Conservation (phyloP, 2,329 filamentous ascomycete genomes). For the Alternaria ethzedia region DNA sequence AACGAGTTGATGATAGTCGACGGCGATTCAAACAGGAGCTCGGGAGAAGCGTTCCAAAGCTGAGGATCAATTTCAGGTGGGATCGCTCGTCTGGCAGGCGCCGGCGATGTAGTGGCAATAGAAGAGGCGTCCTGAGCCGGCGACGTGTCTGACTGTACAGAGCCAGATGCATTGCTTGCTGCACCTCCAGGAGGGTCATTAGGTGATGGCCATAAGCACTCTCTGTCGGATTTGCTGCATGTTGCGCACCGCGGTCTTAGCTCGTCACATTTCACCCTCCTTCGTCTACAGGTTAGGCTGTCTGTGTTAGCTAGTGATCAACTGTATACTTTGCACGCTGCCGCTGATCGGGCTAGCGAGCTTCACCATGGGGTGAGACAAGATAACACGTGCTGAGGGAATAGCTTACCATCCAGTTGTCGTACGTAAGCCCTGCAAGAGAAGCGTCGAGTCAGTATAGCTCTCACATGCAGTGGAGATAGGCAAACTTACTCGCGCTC, state of each 20-base stretch:
- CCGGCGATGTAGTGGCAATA: conserved; percentile 20
- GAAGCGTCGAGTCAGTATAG: conserved; percentile 1
- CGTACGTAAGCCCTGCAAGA: conserved; percentile 48
- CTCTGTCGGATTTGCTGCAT: conserved; percentile 53
- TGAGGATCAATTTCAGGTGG: conserved; percentile 27
- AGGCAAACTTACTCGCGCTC: conserved; percentile 38
- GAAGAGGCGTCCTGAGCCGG: conserved; percentile 20
- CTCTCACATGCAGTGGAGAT: not conserved
- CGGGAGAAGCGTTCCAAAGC: conserved; percentile 35
- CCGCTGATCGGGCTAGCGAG: not conserved
- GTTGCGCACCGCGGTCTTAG: conserved; percentile 53
- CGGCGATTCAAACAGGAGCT: conserved; percentile 41
- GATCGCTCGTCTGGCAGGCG: conserved; percentile 21
- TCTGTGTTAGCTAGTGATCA: conserved; percentile 13
- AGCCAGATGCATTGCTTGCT: conserved; percentile 18
- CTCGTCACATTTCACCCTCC: conserved; percentile 61
- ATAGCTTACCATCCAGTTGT: conserved; percentile 53
- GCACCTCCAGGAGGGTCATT: conserved; percentile 11
- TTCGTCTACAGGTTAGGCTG: conserved; percentile 54
- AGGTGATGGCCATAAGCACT: conserved; percentile 49
- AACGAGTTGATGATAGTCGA: conserved; percentile 41
- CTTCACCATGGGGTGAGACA: not conserved
- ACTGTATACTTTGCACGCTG: not conserved
- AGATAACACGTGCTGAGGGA: not conserved
- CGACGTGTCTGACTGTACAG: conserved; percentile 15